phyloP scores from a whole-genome alignment of 1,284 basidiomycete species.

The Apiotrichum sp. region DNA sequence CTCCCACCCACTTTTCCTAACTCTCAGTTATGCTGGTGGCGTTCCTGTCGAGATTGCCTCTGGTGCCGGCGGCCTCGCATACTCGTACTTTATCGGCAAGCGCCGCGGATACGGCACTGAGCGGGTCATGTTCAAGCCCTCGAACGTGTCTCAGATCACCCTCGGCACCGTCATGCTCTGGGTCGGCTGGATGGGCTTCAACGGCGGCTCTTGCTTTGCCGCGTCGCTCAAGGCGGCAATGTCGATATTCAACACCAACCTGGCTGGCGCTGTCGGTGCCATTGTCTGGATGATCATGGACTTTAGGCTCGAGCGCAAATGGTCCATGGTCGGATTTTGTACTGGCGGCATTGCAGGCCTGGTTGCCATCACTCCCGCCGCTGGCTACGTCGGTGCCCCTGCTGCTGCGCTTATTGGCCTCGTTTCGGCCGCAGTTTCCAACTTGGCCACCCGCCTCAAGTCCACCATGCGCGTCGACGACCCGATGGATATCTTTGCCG shows the following conservation, averaged over 20 bases:
- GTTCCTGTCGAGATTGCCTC: slow-evolving; percentile 91
- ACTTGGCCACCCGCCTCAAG: slow-evolving; percentile 79
- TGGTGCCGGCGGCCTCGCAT: slow-evolving; percentile 78
- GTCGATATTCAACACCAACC: slow-evolving; percentile 81
- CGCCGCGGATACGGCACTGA: slow-evolving; percentile 65
- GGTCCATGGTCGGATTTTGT: slow-evolving; percentile 80
- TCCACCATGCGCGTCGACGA: slow-evolving; percentile 46
- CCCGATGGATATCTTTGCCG: slow-evolving; percentile 69
- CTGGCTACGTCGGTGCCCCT: slow-evolving; percentile 47
- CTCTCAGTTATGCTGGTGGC: slow-evolving; percentile 56
- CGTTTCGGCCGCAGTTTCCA: slow-evolving; percentile 67
- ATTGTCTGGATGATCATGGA: slow-evolving; percentile 86
- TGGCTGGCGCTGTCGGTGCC: slow-evolving; percentile 53
- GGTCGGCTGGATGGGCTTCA: slow-evolving; percentile 68
- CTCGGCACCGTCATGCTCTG: slow-evolving; percentile 84
- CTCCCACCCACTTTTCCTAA: too few species aligned
- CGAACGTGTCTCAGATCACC: slow-evolving; percentile 73
- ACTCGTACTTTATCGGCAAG: slow-evolving; percentile 60
- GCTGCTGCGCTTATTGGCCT: slow-evolving; percentile 67
- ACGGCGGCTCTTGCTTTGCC: slow-evolving; percentile 70
- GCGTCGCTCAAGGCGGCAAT: slow-evolving; percentile 83
- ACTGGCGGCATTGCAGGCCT: slow-evolving; percentile 59
- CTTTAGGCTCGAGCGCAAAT: slow-evolving; percentile 71
- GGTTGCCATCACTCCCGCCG: slow-evolving; percentile 71
- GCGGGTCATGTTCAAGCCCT: slow-evolving; percentile 80